A percentile compares a stretch with the other conserved stretches of the same genome.
Evolutionary conservation across 2,329 filamentous ascomycete species (phyloP).

Genomic region (Aspergillus novofumigatus): DNA sequence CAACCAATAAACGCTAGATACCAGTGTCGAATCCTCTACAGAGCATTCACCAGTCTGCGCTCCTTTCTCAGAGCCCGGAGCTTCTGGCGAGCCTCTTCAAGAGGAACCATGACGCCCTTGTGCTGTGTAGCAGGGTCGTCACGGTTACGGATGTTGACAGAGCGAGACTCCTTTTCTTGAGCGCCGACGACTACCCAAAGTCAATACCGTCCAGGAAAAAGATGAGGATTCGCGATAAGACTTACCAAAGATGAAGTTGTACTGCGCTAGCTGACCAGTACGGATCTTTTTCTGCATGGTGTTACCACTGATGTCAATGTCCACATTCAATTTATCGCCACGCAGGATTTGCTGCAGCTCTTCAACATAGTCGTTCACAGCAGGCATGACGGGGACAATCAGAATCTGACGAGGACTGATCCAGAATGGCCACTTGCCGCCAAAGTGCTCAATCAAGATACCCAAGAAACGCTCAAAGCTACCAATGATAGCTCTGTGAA

Average conservation of each 20-base stretch:
- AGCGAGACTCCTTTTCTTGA: constrained; percentile 55
- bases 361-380: constrained; percentile 45
- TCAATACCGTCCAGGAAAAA: constrained; percentile 10
- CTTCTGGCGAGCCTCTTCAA: constrained; percentile 56
- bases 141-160: constrained; percentile 62
- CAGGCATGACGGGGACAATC: constrained; percentile 49
- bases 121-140: constrained; percentile 60
- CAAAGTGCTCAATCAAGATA: constrained; percentile 49
- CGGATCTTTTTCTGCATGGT: constrained; percentile 51
- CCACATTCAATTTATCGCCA: constrained; percentile 44
- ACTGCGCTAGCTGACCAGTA: constrained; percentile 46
- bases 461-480: constrained; percentile 50
- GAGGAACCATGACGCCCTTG: constrained; percentile 57
- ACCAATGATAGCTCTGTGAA: constrained; percentile 49
- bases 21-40: constrained; percentile 21
- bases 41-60: constrained; percentile 39
- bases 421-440: constrained; percentile 52
- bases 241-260: constrained; percentile 51
- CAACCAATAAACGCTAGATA: constrained; percentile 5
- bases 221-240: constrained; percentile 1
- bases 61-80: constrained; percentile 46
- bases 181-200: constrained; percentile 54
- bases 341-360: constrained; percentile 45
- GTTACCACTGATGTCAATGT: constrained; percentile 47
- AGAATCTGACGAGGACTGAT: constrained; percentile 48